Percentiles rank a stretch among this genome's conserved stretches.
phyloP scores from a whole-genome alignment of 768 basidiomycete species.

The Russula sp. region DNA sequence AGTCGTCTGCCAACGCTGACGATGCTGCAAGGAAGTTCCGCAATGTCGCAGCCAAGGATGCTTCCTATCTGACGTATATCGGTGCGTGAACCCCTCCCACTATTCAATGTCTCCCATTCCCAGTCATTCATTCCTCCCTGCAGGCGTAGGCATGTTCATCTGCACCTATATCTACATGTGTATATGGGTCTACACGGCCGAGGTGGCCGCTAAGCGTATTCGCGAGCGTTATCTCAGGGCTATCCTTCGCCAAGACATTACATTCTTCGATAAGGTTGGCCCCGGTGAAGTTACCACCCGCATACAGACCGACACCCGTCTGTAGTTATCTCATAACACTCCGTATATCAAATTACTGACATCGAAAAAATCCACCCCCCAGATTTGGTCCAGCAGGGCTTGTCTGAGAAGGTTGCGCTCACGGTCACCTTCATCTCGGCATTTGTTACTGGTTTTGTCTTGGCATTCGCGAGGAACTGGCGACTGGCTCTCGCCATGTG shows the following conservation, averaged over 20 bases:
- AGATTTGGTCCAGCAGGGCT: slow-evolving; percentile 90
- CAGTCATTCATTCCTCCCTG: neutral
- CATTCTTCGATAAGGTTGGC: slow-evolving; percentile 87
- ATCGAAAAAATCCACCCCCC: neutral
- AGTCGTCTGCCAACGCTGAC: slow-evolving; percentile 30
- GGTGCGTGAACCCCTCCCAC: slow-evolving; percentile 38
- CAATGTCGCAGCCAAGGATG: slow-evolving; percentile 45
- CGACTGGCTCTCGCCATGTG: slow-evolving; percentile 78
- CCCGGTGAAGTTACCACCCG: slow-evolving; percentile 92
- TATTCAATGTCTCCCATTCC: neutral
- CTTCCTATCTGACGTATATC: slow-evolving; percentile 59
- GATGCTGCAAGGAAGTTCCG: slow-evolving; percentile 45
- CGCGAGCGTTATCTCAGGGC: slow-evolving; percentile 79
- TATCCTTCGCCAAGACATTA: slow-evolving; percentile 79
- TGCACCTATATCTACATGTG: slow-evolving; percentile 69
- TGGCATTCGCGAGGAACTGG: slow-evolving; percentile 69
- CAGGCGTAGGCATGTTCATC: slow-evolving; percentile 71
- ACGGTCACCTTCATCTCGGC: slow-evolving; percentile 58
- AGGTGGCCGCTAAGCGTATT: slow-evolving; percentile 75
- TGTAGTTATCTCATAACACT: slow-evolving; percentile 26
- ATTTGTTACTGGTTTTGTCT: slow-evolving; percentile 75
- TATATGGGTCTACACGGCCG: slow-evolving; percentile 73
- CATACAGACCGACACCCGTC: slow-evolving; percentile 84
- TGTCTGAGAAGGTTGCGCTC: slow-evolving; percentile 83
- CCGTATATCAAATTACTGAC: neutral